Evolutionary conservation across 2,329 filamentous ascomycete genomes (phyloP).

Genomic region (Claviceps humidiphila): DNA sequence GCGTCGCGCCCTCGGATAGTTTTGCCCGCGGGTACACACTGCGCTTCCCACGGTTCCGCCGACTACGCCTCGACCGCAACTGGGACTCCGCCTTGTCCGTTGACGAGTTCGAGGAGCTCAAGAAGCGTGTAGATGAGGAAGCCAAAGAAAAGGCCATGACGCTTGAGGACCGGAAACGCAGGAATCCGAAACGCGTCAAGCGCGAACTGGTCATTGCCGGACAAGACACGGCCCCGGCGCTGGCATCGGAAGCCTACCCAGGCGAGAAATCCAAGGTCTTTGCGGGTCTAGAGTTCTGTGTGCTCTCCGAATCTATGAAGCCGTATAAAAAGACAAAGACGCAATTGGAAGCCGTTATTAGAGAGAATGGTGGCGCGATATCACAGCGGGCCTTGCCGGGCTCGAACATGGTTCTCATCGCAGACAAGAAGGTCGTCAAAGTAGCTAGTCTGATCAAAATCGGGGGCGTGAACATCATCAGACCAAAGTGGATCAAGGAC

Average conservation of each 20-base stretch:
- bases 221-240: conserved; percentile 29
- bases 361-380: conserved; percentile 67
- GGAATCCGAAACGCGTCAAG: conserved; percentile 47
- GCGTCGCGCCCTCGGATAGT: conserved; percentile 58
- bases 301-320: conserved; percentile 61
- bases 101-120: conserved; percentile 63
- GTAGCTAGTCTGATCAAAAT: conserved; percentile 70
- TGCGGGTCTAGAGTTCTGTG: conserved; percentile 63
- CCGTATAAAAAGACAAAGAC: conserved; percentile 64
- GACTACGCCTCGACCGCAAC: conserved; percentile 64
- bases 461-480: conserved; percentile 58
- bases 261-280: conserved; percentile 51
- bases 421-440: conserved; percentile 69
- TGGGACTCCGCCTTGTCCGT: conserved; percentile 73
- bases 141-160: conserved; percentile 63
- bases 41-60: conserved; percentile 82
- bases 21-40: conserved; percentile 69
- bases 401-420: conserved; percentile 56
- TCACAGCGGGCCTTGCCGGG: conserved; percentile 57
- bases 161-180: conserved; percentile 53
- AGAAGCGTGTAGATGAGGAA: conserved; percentile 55
- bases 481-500: conserved; percentile 72
- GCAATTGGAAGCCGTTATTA: conserved; percentile 69
- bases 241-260: conserved; percentile 8
- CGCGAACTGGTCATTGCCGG: conserved; percentile 60